A percentile compares a stretch with the other conserved stretches of the same genome.
These are phyloP conservation scores for Apiotrichum laibachii DNA, from an alignment of 1,284 basidiomycete species.

Conservation along the genomic window DNA sequence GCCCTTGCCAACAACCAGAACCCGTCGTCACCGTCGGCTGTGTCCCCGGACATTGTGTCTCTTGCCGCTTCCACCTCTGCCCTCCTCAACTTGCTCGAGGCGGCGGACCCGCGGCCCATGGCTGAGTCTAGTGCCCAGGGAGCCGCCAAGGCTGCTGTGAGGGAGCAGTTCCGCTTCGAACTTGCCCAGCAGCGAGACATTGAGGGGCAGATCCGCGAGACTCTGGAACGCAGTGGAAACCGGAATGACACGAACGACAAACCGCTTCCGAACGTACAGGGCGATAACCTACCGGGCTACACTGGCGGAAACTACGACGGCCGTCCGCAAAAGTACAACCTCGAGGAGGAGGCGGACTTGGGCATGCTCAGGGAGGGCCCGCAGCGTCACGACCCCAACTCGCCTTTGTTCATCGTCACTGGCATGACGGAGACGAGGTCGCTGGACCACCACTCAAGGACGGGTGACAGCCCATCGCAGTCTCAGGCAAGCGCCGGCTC, in stretches of 20 bases:
- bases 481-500: neutral
- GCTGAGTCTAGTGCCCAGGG: conserved; percentile 27
- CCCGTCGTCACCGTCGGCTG: neutral
- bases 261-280: no score
- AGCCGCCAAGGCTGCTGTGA: conserved; percentile 19
- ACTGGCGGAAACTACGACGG: no score
- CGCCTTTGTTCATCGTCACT: no score
- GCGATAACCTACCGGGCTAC: neutral
- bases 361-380: neutral
- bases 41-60: neutral
- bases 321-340: no score
- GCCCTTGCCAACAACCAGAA: neutral
- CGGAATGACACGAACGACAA: neutral
- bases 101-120: conserved; percentile 2
- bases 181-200: conserved; percentile 15
- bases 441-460: neutral
- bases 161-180: conserved; percentile 8
- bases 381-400: neutral
- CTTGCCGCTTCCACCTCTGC: conserved; percentile 12
- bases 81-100: conserved; percentile 35
- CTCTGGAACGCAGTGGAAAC: neutral
- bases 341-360: neutral
- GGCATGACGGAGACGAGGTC: no score
- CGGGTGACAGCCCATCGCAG: neutral
- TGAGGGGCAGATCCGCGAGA: conserved; percentile 9